Evolutionary conservation across 2,329 filamentous ascomycete genomes (phyloP), one percentile per base, ranked within the genome.

Genomic region (Ustulina deusta): DNA sequence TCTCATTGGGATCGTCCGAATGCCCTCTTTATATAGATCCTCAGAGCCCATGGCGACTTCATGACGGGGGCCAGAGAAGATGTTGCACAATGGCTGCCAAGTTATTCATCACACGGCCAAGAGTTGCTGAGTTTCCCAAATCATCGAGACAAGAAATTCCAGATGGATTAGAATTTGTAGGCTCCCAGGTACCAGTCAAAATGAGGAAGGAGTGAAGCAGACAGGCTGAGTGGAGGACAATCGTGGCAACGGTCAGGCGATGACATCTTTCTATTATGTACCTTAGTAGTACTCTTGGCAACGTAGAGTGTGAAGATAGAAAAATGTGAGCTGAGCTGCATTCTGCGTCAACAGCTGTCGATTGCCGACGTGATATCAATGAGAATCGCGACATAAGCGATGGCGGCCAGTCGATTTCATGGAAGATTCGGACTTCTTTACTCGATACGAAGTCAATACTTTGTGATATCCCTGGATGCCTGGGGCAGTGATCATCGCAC

Each of bases 191-290:
- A 65, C 72, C 66, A 74, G 59, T 69, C 71, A 69, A 22, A 73
- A 75, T 72, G 49, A 42, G 73, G 74, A 74, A 75, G 72, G 73
- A 74, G 73, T 59, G 27, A 65, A 67, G 46, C 44, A 29, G 13
- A 32, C 11, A 56, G 42, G 34, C 32, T 59, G 32, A 34, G 51
- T 59, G 55, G 62, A 66, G 46, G 59, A 13, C 51, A 11, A 36
- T 55, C 22, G 34, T 62, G 40, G 38, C 55, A 20, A 61, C 42
- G 63, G 38, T 58, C 46, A 60, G 52, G 48, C 49, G 63, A 38
- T 48, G 42, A 49, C 59, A 61, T 55, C 51, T 55, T 44, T 61
- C 54, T 52, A 27, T 25, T 29, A 11, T 29, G 17, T 34, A 52
- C 54, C 20, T 22, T 42, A 40, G 58, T 61, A 11, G 32, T 54